Evolutionary conservation across 345 rosid genomes (phyloP), one percentile per base, ranked within the genome.

Genomic region (Acer yangbiense): DNA sequence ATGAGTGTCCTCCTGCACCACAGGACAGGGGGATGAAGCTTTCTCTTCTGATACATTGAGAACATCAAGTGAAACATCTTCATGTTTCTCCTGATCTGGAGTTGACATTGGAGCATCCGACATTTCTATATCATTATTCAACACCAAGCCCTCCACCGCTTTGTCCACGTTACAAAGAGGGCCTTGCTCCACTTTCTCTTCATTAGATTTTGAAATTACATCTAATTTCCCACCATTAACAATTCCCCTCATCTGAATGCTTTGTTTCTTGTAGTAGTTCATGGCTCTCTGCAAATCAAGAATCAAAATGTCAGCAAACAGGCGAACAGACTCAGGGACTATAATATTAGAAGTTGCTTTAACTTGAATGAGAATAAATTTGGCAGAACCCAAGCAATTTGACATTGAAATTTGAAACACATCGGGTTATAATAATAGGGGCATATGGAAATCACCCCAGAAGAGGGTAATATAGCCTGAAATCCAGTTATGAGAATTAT

Each of bases 201-300:
- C 63, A 71, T 78, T 66, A 43, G 88, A 66, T 12, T 80, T 61
- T 60, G 84, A 75, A 77, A 83, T 68, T 20, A 73, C 65, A 77
- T 85, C 86, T 66, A 78, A 58, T 50, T 43, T 77, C 17, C 83
- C 76, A 43, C 78, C 72, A 57, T 75, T 77, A 58, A 76, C 27
- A 70, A 72, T 69, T 44, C 89, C 86, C 66, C 83, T 81, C 8
- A 82, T 72, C 68, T 86, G 90, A 60, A 84, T 79, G 79, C 89
- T 84, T 78, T 91, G 92, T 83, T 86, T 92, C 89, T 86, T 96
- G 86, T 94, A 96, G 13, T 88, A 85, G 75, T 85, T 87, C 89
- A 96, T 84, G 20, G 98, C 97, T 81, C 83, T 88, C 99, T 96
- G 93, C 83, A 84, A 44, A 65, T 65, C 20, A 79, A 29, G 71